Conservation (phyloP, 2,329 filamentous ascomycete genomes). For the Venturiaceae sp. region DNA sequence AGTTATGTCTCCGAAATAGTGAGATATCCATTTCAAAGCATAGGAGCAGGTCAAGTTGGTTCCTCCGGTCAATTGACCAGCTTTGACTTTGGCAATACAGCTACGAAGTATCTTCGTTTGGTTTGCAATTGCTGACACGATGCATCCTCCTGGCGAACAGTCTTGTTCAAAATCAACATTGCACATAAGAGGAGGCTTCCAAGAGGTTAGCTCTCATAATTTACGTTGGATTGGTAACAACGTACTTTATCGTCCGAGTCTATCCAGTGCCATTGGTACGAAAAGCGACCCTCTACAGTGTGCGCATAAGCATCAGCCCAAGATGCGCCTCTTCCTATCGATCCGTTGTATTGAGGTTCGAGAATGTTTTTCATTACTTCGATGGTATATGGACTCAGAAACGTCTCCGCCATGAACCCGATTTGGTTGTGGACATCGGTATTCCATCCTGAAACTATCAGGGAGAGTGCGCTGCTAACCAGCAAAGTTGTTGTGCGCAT, state of each 20-base stretch:
- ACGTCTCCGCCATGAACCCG: slow-evolving; percentile 43
- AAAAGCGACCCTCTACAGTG: slow-evolving; percentile 37
- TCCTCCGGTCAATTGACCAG: slow-evolving; percentile 15
- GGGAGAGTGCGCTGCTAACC: too few relatives aligned
- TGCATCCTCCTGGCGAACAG: slow-evolving; percentile 38
- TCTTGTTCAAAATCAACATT: slow-evolving; percentile 30
- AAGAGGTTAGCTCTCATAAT: neutral
- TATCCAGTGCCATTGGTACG: slow-evolving; percentile 42
- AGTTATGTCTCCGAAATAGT: slow-evolving; percentile 60
- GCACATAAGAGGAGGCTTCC: slow-evolving; percentile 21
- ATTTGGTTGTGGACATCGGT: slow-evolving; percentile 44
- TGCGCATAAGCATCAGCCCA: slow-evolving; percentile 45
- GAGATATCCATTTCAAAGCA: slow-evolving; percentile 37
- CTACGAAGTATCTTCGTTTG: slow-evolving; percentile 22
- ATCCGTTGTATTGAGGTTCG: slow-evolving; percentile 32
- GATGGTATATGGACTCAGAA: slow-evolving; percentile 34
- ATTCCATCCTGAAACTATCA: slow-evolving; percentile 35
- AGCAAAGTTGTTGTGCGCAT: too few relatives aligned
- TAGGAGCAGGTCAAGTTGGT: slow-evolving; percentile 27
- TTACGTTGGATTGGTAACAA: neutral
- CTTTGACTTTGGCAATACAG: slow-evolving; percentile 23
- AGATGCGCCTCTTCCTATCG: slow-evolving; percentile 39
- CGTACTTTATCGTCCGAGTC: slow-evolving; percentile 17
- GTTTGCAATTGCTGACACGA: slow-evolving; percentile 44
- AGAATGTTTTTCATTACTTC: slow-evolving; percentile 24